Conservation (phyloP, 148 eudicot species). For the Amaranthus hypochondriacus region DNA sequence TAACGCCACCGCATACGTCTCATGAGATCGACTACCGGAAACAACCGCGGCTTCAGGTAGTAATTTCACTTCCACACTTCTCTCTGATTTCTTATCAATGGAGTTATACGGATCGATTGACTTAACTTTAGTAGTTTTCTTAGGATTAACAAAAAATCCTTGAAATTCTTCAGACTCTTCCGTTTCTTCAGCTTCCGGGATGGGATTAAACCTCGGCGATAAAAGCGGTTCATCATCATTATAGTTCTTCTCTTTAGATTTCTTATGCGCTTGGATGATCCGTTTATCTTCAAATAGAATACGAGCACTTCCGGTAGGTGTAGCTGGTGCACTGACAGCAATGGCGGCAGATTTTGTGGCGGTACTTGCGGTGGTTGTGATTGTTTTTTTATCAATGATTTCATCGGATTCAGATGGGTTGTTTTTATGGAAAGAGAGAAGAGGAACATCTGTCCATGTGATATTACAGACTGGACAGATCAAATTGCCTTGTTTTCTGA, state of each 20-base stretch:
- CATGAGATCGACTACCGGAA: constrained; percentile 42
- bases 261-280: constrained; percentile 8
- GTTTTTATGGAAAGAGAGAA: constrained; percentile 41
- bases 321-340: constrained; percentile 19
- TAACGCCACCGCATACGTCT: constrained; percentile 59
- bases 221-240: constrained; percentile 76
- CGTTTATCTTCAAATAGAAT: constrained; percentile 12
- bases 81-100: constrained; percentile 7
- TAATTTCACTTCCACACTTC: constrained; percentile 46
- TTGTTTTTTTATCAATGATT: constrained; percentile 20
- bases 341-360: background rate
- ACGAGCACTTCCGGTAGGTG: constrained; percentile 18
- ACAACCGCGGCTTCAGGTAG: constrained; percentile 71
- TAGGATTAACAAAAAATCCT: constrained; percentile 57
- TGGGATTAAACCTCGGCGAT: constrained; percentile 40
- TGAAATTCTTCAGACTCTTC: constrained; percentile 59
- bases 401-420: background rate
- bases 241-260: constrained; percentile 8
- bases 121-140: background rate
- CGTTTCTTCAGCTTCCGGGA: constrained; percentile 46
- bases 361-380: background rate
- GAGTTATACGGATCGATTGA: background rate
- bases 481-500: constrained; percentile 35
- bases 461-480: constrained; percentile 74
- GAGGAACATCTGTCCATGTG: constrained; percentile 70